A percentile compares a stretch with the other conserved stretches of the same genome.
Evolutionary conservation across 169 alveolate species (phyloP).

Genomic region (Cytauxzoon felis): DNA sequence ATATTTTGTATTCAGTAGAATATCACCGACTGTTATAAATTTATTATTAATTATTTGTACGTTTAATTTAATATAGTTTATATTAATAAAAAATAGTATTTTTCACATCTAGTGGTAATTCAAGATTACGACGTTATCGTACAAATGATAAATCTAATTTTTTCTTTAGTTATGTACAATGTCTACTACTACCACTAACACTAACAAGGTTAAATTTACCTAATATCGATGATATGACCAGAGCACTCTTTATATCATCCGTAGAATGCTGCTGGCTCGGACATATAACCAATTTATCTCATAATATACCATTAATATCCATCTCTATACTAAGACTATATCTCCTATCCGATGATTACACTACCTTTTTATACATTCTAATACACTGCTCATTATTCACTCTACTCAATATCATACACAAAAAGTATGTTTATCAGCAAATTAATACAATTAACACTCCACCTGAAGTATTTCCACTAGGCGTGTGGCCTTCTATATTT

Average conservation of each 20-base stretch:
- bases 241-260: not conserved
- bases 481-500: too few species aligned
- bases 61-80: too few species aligned
- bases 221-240: not conserved
- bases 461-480: too few species aligned
- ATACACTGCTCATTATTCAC: not conserved
- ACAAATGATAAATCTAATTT: too few species aligned
- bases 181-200: slow-evolving; percentile 2
- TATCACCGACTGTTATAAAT: too few species aligned
- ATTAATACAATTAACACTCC: too few species aligned
- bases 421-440: not conserved
- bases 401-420: slow-evolving; percentile 1
- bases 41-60: too few species aligned
- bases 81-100: too few species aligned
- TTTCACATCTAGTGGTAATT: too few species aligned
- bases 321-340: slow-evolving; percentile 8
- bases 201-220: not conserved
- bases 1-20: too few species aligned
- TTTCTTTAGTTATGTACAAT: not conserved
- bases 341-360: not conserved
- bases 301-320: not conserved
- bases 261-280: slow-evolving; percentile 10
- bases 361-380: slow-evolving; percentile 2
- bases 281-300: not conserved
- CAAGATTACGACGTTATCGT: too few species aligned